Base-by-base conservation (phyloP, 2,329 filamentous ascomycete genomes). In the Fusarium udum region DNA sequence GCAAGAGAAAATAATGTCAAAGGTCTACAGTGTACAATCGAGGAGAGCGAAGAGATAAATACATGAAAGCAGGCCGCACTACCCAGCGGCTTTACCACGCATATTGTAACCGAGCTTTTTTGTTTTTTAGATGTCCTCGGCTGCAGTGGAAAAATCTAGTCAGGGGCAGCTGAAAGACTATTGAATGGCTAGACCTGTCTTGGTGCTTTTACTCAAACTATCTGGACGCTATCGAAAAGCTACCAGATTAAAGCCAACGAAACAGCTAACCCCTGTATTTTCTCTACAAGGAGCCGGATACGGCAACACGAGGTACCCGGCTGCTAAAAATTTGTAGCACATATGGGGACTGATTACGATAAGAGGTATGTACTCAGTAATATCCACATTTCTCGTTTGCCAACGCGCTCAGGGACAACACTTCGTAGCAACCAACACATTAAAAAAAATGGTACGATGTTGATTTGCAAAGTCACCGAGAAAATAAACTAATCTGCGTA, bases 291-390 rank as follows among this genome's bases (percentile, higher is more conserved):
- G 45, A 22, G 20, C 3, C 15, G 13, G 20, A 8, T 4, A 31
- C 28, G 46, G 18, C 20, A 20, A 12, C 36, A 20, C 11, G 36
- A 37, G 36, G 36, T 39, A 39, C 37, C 37, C 37, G 11, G 3
- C 12, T 4, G 1, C 31, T 51, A 51, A 34, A 22, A 4, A 4
- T 10, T 2, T 16, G 4, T 6, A 3, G 14, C 13, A 3, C 0
- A 16, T 8, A 46, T 6, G 9, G 7, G 13, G 4, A 4, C 20
- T 22, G 3, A 4, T 7, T 1, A 31, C n/a, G 46, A 34, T 51
- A 24, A 51, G 48, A 3, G 0, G 3, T 1, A 18, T 18, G 46
- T 51, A 49, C 22, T 49, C 3, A 10, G 7, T 3, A 18, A n/a
- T 6, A 0, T 15, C 48, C 48, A 34, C 22, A 51, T 14, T 20